These are phyloP conservation scores for Ganoderma leucocontextum DNA, from an alignment of 1,284 basidiomycete species.

Conservation along the genomic window DNA sequence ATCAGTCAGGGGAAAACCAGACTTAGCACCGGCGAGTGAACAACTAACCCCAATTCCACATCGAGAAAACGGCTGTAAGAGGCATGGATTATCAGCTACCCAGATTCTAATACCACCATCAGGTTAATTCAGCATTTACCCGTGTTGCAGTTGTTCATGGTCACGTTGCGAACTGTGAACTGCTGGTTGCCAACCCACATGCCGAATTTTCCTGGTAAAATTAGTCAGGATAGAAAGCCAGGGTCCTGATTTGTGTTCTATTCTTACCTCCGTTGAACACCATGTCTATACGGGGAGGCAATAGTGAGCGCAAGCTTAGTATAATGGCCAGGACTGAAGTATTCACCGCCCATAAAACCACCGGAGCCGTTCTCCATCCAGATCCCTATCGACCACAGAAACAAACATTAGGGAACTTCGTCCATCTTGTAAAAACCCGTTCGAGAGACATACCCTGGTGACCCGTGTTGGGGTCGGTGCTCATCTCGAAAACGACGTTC, in stretches of 20 bases:
- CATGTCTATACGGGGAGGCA: constrained; percentile 52
- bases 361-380: constrained; percentile 82
- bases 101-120: background rate
- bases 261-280: constrained; percentile 62
- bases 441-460: constrained; percentile 50
- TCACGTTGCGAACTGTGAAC: constrained; percentile 64
- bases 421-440: background rate
- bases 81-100: constrained; percentile 34
- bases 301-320: constrained; percentile 5
- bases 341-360: constrained; percentile 70
- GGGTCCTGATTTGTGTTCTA: background rate
- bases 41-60: constrained; percentile 61
- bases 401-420: background rate
- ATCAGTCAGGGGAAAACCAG: constrained; percentile 16
- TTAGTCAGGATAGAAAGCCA: background rate
- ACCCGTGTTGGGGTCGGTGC: constrained; percentile 58
- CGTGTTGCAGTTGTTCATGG: constrained; percentile 56
- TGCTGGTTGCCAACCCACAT: constrained; percentile 71
- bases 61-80: constrained; percentile 36
- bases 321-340: background rate
- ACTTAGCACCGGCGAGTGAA: background rate
- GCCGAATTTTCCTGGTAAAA: constrained; percentile 34
- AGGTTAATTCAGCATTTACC: background rate
- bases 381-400: constrained; percentile 49
- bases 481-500: constrained; percentile 68